Conservation (phyloP, 2,329 filamentous ascomycete genomes). For the Cercospora zeae-maydis region DNA sequence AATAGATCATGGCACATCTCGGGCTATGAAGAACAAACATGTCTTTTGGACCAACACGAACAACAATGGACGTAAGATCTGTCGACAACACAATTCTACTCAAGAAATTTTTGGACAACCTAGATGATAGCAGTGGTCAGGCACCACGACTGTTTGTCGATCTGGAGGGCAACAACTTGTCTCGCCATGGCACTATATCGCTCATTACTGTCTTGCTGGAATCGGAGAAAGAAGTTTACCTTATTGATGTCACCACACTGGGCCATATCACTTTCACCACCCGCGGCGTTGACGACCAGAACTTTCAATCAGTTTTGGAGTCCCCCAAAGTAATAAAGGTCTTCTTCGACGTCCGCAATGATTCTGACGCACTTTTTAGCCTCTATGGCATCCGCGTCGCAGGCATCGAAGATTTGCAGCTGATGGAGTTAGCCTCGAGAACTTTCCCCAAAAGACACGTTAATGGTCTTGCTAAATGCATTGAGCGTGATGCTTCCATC, state of each 20-base stretch:
- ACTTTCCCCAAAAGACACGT: slow-evolving; percentile 27
- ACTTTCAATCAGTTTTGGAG: slow-evolving; percentile 46
- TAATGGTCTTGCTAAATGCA: slow-evolving; percentile 41
- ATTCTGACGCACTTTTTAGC: slow-evolving; percentile 44
- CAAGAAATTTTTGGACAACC: not conserved
- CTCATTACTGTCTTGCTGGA: not conserved
- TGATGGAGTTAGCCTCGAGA: slow-evolving; percentile 51
- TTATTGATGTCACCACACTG: slow-evolving; percentile 48
- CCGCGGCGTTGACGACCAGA: slow-evolving; percentile 4
- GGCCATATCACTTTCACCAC: slow-evolving; percentile 40
- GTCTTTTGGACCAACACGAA: too few species aligned
- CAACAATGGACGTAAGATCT: too few species aligned
- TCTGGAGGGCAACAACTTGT: not conserved
- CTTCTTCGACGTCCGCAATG: slow-evolving; percentile 58
- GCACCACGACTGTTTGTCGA: not conserved
- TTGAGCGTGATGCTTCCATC: slow-evolving; percentile 31
- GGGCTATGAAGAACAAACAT: too few species aligned
- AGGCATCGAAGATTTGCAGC: slow-evolving; percentile 53
- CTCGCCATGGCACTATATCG: not conserved
- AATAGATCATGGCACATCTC: too few species aligned
- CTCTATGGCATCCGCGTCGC: slow-evolving; percentile 45
- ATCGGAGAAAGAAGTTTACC: slow-evolving; percentile 34
- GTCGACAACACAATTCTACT: too few species aligned
- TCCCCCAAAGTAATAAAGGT: slow-evolving; percentile 46
- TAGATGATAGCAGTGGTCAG: not conserved